Evolutionary conservation across 2,329 filamentous ascomycete species (phyloP).

Genomic region (Chaetomiaceae sp.): DNA sequence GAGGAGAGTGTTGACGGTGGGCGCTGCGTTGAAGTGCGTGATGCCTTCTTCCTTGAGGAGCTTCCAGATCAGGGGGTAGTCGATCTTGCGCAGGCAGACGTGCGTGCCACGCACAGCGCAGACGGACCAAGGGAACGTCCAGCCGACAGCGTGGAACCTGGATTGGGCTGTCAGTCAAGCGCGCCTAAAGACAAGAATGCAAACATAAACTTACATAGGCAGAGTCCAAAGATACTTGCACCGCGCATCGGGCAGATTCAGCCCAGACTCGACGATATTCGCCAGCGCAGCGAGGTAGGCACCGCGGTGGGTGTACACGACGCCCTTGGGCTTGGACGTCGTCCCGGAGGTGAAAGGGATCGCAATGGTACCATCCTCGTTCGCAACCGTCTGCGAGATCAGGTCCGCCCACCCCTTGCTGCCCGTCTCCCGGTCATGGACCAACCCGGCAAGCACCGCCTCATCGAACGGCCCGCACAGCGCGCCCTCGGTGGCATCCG

Average conservation of each 20-base stretch:
- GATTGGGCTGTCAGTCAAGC: conserved; percentile 21
- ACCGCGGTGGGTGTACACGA: conserved; percentile 85
- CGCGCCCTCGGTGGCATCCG: conserved; percentile 68
- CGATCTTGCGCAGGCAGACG: conserved; percentile 89
- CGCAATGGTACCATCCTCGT: conserved; percentile 79
- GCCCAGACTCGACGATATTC: conserved; percentile 82
- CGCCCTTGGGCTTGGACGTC: conserved; percentile 86
- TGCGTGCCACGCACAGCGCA: conserved; percentile 91
- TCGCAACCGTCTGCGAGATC: conserved; percentile 55
- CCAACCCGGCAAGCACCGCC: conserved; percentile 74
- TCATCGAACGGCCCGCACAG: conserved; percentile 76
- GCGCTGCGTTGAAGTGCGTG: conserved; percentile 93
- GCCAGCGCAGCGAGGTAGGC: conserved; percentile 78
- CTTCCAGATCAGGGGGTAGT: conserved; percentile 89
- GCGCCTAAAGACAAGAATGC: neutral
- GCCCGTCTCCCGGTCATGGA: conserved; percentile 63
- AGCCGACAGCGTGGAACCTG: conserved; percentile 64
- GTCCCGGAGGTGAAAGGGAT: conserved; percentile 94
- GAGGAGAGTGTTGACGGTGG: conserved; percentile 91
- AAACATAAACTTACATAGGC: conserved; percentile 67
- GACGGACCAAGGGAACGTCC: conserved; percentile 91
- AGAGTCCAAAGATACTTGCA: conserved; percentile 89
- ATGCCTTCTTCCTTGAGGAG: conserved; percentile 80
- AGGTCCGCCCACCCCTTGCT: conserved; percentile 71
- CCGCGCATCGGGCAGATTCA: conserved; percentile 65